Percentiles rank a stretch among this genome's conserved stretches.
Conservation (phyloP, 139 green algal species). For the Picocystis salinarum region DNA sequence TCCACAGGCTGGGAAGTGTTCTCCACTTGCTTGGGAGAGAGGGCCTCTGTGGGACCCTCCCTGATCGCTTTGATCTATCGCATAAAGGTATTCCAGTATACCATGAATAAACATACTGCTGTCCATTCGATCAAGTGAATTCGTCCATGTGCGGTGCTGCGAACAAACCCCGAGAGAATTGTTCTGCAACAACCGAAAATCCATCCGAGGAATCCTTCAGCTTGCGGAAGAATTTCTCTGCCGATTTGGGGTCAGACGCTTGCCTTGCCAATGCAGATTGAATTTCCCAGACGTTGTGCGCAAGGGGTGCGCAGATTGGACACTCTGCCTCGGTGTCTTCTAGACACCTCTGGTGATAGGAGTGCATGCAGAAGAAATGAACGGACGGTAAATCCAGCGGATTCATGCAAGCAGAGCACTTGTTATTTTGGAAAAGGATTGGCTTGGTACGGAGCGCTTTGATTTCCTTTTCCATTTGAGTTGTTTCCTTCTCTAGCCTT, state of each 20-base stretch:
- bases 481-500: slow-evolving; percentile 19
- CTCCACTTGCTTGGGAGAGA: too few species aligned
- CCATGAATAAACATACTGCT: too few species aligned
- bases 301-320: slow-evolving; percentile 66
- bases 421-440: slow-evolving; percentile 65
- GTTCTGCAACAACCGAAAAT: slow-evolving; percentile 70
- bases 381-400: slow-evolving; percentile 79
- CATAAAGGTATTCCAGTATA: too few species aligned
- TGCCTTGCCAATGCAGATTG: not conserved
- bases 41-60: too few species aligned
- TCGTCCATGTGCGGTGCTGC: not conserved
- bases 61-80: too few species aligned
- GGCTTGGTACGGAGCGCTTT: slow-evolving; percentile 21
- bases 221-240: slow-evolving; percentile 87
- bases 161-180: slow-evolving; percentile 65
- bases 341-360: slow-evolving; percentile 69
- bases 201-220: slow-evolving; percentile 55
- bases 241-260: slow-evolving; percentile 6
- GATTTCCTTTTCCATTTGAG: slow-evolving; percentile 1
- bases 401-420: slow-evolving; percentile 43
- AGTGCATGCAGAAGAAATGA: slow-evolving; percentile 91
- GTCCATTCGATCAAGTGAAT: too few species aligned
- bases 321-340: slow-evolving; percentile 67
- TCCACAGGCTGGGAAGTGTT: too few species aligned
- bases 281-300: not conserved